phyloP scores from a whole-genome alignment of 2,329 filamentous ascomycete species.

The Alternaria solani region DNA sequence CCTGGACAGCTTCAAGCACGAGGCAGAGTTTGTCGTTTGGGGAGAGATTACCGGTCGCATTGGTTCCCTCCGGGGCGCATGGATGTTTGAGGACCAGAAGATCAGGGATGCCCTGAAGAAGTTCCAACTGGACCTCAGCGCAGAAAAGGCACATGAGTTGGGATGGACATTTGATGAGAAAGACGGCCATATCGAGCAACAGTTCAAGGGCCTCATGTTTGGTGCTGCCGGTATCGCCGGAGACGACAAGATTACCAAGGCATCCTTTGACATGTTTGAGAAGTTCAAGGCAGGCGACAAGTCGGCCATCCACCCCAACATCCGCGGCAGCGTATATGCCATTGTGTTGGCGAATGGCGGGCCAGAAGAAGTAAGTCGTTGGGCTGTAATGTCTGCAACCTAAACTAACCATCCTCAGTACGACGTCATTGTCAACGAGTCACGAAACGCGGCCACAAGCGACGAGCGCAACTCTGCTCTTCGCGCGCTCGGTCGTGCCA shows the following conservation, averaged over 20 bases:
- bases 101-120: slow-evolving; percentile 78
- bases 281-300: slow-evolving; percentile 83
- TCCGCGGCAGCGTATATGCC: slow-evolving; percentile 84
- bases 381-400: not conserved
- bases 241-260: slow-evolving; percentile 78
- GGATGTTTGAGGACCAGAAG: slow-evolving; percentile 84
- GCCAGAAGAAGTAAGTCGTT: slow-evolving; percentile 72
- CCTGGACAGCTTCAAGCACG: slow-evolving; percentile 80
- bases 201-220: slow-evolving; percentile 94
- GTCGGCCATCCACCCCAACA: slow-evolving; percentile 87
- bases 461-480: slow-evolving; percentile 94
- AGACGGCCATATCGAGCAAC: slow-evolving; percentile 89
- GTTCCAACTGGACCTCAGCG: slow-evolving; percentile 82
- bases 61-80: slow-evolving; percentile 79
- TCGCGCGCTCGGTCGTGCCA: slow-evolving; percentile 80
- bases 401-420: slow-evolving; percentile 62
- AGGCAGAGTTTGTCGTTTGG: slow-evolving; percentile 93
- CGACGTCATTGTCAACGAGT: slow-evolving; percentile 77
- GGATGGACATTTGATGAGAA: slow-evolving; percentile 87
- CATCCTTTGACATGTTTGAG: slow-evolving; percentile 88
- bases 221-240: slow-evolving; percentile 81
- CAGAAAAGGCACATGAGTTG: slow-evolving; percentile 81
- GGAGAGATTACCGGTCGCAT: slow-evolving; percentile 86
- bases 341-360: slow-evolving; percentile 86
- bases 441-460: slow-evolving; percentile 75